These are phyloP conservation scores for Termitomyces sp. DNA, from an alignment of 768 basidiomycete genomes.

Conservation along the genomic window DNA sequence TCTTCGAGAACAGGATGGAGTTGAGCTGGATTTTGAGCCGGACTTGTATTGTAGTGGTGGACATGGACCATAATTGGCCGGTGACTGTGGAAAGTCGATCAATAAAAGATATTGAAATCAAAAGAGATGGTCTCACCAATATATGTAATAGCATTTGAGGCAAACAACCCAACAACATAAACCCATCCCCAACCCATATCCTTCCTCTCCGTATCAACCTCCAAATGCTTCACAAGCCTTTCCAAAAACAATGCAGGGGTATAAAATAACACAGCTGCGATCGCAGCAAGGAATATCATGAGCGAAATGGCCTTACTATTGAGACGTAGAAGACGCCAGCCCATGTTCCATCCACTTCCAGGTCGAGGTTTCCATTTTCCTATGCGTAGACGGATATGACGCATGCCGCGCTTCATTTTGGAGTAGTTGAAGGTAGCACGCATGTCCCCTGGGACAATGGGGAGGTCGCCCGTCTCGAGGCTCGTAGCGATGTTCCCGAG, in stretches of 20 bases:
- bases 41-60: conserved; percentile 66
- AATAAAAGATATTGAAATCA: neutral
- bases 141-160: conserved; percentile 26
- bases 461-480: conserved; percentile 85
- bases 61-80: conserved; percentile 66
- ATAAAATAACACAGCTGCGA: conserved; percentile 64
- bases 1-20: conserved; percentile 81
- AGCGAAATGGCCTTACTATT: conserved; percentile 38
- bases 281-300: conserved; percentile 46
- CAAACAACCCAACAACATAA: conserved; percentile 35
- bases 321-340: conserved; percentile 54
- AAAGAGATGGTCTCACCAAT: conserved; percentile 21
- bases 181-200: conserved; percentile 72
- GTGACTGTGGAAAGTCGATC: conserved; percentile 33
- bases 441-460: conserved; percentile 71
- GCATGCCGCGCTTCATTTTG: conserved; percentile 57
- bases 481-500: conserved; percentile 70
- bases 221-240: conserved; percentile 57
- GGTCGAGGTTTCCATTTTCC: conserved; percentile 53
- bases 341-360: conserved; percentile 62
- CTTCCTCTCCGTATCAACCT: conserved; percentile 51
- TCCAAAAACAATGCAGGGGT: conserved; percentile 55
- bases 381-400: conserved; percentile 42
- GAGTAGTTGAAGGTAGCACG: conserved; percentile 60
- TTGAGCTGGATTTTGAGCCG: conserved; percentile 73